Conservation (phyloP, 768 basidiomycete species). For the Leucocoprinus sp. region DNA sequence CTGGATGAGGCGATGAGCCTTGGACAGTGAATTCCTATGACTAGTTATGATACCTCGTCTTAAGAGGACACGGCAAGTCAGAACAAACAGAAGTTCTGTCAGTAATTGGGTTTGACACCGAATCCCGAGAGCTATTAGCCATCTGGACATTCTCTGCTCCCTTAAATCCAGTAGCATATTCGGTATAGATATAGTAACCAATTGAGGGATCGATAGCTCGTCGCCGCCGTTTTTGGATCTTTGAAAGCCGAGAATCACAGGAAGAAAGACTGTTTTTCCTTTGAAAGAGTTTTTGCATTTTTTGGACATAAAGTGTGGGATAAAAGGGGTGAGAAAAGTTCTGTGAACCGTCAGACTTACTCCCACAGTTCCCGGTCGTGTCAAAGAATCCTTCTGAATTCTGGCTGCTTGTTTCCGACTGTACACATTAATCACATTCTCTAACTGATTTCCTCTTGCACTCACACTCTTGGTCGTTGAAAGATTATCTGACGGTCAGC, state of each 20-base stretch:
- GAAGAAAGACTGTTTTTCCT: neutral
- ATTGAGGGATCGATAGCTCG: conserved; percentile 32
- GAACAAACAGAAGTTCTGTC: neutral
- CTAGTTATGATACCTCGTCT: neutral
- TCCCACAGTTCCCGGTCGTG: too few relatives aligned
- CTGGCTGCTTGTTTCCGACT: too few relatives aligned
- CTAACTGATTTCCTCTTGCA: too few relatives aligned
- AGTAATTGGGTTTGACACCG: neutral
- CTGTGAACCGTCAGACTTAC: too few relatives aligned
- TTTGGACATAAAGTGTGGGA: too few relatives aligned
- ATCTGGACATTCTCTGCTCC: neutral
- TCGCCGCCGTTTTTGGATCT: conserved; percentile 19
- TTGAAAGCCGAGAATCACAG: neutral
- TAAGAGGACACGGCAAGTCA: neutral
- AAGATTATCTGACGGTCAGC: too few relatives aligned
- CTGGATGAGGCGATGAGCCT: neutral
- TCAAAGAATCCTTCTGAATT: too few relatives aligned
- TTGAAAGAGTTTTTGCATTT: too few relatives aligned
- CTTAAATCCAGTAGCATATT: neutral
- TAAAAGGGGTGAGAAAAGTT: too few relatives aligned
- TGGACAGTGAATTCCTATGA: neutral
- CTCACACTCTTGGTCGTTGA: too few relatives aligned
- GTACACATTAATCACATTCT: too few relatives aligned
- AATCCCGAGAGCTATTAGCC: neutral
- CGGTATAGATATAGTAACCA: conserved; percentile 24